Evolutionary conservation across 495 filamentous ascomycete genomes (phyloP).

Genomic region (Hyphodiscus hymeniophilus): DNA sequence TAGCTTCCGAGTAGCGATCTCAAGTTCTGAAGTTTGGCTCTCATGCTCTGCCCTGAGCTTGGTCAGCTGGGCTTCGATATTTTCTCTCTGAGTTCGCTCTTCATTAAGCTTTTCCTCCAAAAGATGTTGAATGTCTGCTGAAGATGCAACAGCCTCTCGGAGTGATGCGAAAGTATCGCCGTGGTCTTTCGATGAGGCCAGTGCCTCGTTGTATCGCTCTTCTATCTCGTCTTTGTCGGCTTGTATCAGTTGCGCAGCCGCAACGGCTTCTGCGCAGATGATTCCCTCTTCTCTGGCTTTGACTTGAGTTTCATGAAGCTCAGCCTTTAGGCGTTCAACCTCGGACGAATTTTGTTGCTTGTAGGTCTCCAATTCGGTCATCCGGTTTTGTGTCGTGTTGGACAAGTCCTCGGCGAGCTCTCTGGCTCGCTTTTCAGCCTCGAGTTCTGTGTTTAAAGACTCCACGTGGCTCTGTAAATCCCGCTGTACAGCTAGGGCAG

Average conservation of each 20-base stretch:
- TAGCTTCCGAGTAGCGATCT: slow-evolving; percentile 61
- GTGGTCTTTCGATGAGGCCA: slow-evolving; percentile 60
- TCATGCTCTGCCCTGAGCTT: slow-evolving; percentile 83
- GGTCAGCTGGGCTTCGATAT: slow-evolving; percentile 67
- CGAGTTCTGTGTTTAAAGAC: slow-evolving; percentile 56
- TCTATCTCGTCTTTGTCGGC: slow-evolving; percentile 79
- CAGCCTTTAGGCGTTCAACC: slow-evolving; percentile 73
- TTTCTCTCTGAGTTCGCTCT: slow-evolving; percentile 67
- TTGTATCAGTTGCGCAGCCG: slow-evolving; percentile 60
- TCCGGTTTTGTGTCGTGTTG: slow-evolving; percentile 70
- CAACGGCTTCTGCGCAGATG: slow-evolving; percentile 63
- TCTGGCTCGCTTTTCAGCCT: slow-evolving; percentile 69
- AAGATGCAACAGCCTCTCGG: slow-evolving; percentile 70
- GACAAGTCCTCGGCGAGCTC: slow-evolving; percentile 84
- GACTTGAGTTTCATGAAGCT: slow-evolving; percentile 70
- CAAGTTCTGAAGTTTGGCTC: slow-evolving; percentile 71
- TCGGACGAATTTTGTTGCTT: slow-evolving; percentile 76
- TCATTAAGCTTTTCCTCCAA: slow-evolving; percentile 81
- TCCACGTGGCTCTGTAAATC: slow-evolving; percentile 68
- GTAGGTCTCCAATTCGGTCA: slow-evolving; percentile 72
- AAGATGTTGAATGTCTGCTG: slow-evolving; percentile 60
- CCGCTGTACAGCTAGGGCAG: slow-evolving; percentile 66
- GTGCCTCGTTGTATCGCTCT: slow-evolving; percentile 57
- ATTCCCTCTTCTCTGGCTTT: slow-evolving; percentile 72
- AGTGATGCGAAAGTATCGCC: slow-evolving; percentile 64